A percentile compares a stretch with the other conserved stretches of the same genome.
phyloP scores from a whole-genome alignment of 768 basidiomycete genomes.

The Chiua virens region DNA sequence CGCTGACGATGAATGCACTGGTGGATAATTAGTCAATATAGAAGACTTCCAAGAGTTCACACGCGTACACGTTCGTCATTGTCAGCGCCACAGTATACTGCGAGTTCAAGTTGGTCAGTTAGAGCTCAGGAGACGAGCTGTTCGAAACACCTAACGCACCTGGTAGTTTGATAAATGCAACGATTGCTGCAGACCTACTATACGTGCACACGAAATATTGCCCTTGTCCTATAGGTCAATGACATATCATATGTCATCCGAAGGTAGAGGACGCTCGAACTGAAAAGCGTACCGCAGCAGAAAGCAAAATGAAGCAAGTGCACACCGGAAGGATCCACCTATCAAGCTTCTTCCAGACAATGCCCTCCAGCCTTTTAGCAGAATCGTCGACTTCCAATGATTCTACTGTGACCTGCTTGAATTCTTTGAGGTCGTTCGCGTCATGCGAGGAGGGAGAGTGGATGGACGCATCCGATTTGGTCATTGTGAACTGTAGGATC shows the following conservation, averaged over 20 bases:
- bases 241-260: background rate
- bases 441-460: background rate
- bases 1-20: constrained; percentile 52
- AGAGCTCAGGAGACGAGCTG: background rate
- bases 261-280: background rate
- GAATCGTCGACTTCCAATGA: constrained; percentile 1
- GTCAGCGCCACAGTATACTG: constrained; percentile 34
- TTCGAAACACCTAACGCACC: background rate
- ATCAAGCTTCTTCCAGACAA: constrained; percentile 49
- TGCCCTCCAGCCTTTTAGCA: constrained; percentile 29
- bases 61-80: constrained; percentile 18
- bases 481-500: too few relatives aligned
- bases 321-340: constrained; percentile 47
- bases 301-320: constrained; percentile 48
- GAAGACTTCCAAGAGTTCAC: background rate
- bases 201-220: constrained; percentile 56
- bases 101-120: background rate
- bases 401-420: constrained; percentile 3
- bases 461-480: too few relatives aligned
- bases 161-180: constrained; percentile 29
- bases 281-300: constrained; percentile 43
- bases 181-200: constrained; percentile 55
- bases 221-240: too few relatives aligned
- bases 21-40: background rate
- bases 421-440: background rate